Conservation (phyloP, 2,329 filamentous ascomycete genomes). For the Aspergillus pseudonomiae region DNA sequence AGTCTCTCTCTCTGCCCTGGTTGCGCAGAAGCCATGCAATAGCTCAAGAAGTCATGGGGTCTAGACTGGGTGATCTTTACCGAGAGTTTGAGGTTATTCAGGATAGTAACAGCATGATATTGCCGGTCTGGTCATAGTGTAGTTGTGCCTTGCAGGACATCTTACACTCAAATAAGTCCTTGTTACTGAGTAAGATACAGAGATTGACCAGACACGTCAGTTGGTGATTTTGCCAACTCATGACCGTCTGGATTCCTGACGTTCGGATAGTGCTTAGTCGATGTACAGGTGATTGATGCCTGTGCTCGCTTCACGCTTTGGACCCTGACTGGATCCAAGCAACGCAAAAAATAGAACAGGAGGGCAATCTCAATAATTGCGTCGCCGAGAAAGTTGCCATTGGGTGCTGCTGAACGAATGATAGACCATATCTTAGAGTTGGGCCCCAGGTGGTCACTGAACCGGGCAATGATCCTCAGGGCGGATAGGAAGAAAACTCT, state of each 20-base stretch:
- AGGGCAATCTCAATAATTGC: not conserved
- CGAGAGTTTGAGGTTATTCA: not conserved
- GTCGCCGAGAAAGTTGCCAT: not conserved
- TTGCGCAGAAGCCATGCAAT: not conserved
- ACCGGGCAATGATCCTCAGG: conserved; percentile 13
- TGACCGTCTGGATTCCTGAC: not conserved
- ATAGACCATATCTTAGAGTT: conserved; percentile 1
- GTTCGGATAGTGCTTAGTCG: not conserved
- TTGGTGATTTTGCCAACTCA: not conserved
- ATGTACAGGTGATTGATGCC: not conserved
- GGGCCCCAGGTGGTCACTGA: not conserved
- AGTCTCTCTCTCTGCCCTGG: not conserved
- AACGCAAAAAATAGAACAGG: not conserved
- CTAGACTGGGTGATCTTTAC: not conserved
- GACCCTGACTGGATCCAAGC: not conserved
- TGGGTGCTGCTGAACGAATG: not conserved
- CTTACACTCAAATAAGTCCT: not conserved
- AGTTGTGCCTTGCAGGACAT: not conserved
- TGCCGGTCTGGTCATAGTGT: not conserved
- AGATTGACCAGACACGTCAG: not conserved
- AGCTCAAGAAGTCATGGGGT: not conserved
- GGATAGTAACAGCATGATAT: not conserved
- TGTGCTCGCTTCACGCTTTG: not conserved
- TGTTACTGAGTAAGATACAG: not conserved
- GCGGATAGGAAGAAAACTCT: not conserved